Conservation (phyloP, 768 basidiomycete species). For the Dioszegia crocea region DNA sequence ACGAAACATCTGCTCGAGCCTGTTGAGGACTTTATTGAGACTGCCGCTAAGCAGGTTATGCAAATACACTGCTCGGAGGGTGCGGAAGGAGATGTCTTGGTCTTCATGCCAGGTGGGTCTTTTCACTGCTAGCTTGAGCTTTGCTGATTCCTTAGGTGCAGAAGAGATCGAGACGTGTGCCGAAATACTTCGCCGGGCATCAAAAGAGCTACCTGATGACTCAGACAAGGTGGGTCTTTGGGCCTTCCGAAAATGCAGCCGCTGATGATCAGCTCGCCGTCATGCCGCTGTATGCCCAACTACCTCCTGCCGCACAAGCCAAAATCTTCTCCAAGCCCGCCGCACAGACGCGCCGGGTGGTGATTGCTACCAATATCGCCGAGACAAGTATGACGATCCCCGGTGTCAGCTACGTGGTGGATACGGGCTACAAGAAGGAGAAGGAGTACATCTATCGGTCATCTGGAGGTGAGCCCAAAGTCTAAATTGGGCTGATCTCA, state of each 20-base stretch:
- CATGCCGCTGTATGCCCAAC: slow-evolving; percentile 80
- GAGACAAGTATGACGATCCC: slow-evolving; percentile 98
- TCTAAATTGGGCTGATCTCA: slow-evolving; percentile 37
- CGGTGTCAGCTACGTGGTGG: slow-evolving; percentile 90
- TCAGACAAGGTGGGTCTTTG: slow-evolving; percentile 2
- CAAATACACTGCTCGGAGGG: slow-evolving; percentile 78
- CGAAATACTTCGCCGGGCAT: slow-evolving; percentile 64
- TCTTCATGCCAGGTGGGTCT: slow-evolving; percentile 77
- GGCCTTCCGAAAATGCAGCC: not conserved
- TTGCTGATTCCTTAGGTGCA: slow-evolving; percentile 60
- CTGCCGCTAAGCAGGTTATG: slow-evolving; percentile 84
- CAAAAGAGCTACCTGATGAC: slow-evolving; percentile 61
- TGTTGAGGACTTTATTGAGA: slow-evolving; percentile 79
- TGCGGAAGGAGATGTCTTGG: slow-evolving; percentile 71
- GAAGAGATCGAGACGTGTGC: slow-evolving; percentile 91
- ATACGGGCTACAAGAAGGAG: slow-evolving; percentile 93
- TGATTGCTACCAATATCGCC: slow-evolving; percentile 95
- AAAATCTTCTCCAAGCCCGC: slow-evolving; percentile 70
- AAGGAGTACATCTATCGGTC: slow-evolving; percentile 71
- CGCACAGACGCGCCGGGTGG: slow-evolving; percentile 73
- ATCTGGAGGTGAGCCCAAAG: slow-evolving; percentile 60
- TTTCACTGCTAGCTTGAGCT: not conserved
- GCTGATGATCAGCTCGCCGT: slow-evolving; percentile 59
- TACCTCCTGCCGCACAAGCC: slow-evolving; percentile 70
- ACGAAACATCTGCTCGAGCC: slow-evolving; percentile 67